Base-by-base conservation (phyloP, 768 basidiomycete species). In the Panellus pusillus region DNA sequence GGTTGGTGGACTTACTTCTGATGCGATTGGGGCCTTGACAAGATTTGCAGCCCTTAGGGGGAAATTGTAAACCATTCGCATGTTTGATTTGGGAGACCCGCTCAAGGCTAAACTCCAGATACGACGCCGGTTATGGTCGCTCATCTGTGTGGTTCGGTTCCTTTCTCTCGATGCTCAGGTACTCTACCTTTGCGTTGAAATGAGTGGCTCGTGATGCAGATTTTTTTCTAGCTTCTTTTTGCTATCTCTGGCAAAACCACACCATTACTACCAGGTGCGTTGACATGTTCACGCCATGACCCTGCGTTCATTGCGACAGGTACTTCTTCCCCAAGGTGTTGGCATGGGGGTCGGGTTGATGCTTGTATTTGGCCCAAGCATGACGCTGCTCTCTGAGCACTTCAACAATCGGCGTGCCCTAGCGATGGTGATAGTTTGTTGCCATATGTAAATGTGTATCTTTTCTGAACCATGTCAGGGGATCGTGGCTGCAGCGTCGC, bases 151-250 rank as follows among this genome's bases (percentile, higher is more conserved):
- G 52, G 52, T 53, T 53, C 45, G 52, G 52, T 31, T 53, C 52
- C n/a, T 53, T 53, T 19, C 52, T 53, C 39, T 53, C 52, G 5
- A 53, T 53, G 52, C 52, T 53, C 31, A 47, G 52, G 52, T 53
- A 27, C 38, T 6, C 18, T 44, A 31, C 18, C n/a, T 17, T 44
- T 20, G 24, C 24, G 24, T 41, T 24, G 29, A 41, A n/a, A n/a
- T 4, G 9, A 20, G 11, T 12, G 3, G 11, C 18, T 27, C 40
- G 20, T 47, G 17, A 47, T 11, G 12, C 31, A 38, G 18, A n/a
- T 9, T 41, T 42, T 15, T 4, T 13, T 5, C 28, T 7, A 47
- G 38, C 52, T 41, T 47, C 45, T 53, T 53, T 19, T 28, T 47
- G 20, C 29, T 53, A 19, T 53, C 52, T 35, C 52, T 47, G 9